Evolutionary conservation across 2,329 filamentous ascomycete species (phyloP), one percentile per base, ranked within the genome.

Genomic region (Dothideomycetidae sp.): DNA sequence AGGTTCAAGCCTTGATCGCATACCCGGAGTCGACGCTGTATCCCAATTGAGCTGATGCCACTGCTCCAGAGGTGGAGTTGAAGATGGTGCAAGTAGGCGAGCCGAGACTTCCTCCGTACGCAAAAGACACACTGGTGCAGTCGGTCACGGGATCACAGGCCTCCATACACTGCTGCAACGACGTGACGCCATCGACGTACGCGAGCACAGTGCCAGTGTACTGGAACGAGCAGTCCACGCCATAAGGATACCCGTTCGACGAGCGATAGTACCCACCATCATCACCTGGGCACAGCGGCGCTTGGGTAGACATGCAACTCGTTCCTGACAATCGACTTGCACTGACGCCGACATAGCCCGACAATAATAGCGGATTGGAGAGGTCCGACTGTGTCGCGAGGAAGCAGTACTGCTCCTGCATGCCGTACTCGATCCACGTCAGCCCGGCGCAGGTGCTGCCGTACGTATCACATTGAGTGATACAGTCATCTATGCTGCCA

Each of bases 401-500:
- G 21, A 16, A 37, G 28, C 34, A 37, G 21, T 26, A 26, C 5
- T n/a, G 12, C 3, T 16, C 17, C 10, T 4, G 11, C n/a, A 28
- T 13, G 2, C 26, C 28, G 11, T 29, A 29, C 26, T 37, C 17
- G 5, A 37, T 16, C 34, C 26, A 37, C 3, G 29, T 26, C 5
- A 16, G 3, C 15, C 19, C 34, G 4, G 29, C 14, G 19, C 34
- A 37, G 26, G 16, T 23, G 12, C 9, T 30, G 21, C 21, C 21
- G 26, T 29, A 30, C 3, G 26, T 11, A 3, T 14, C 5, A 11
- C 34, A 37, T 13, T 15, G 3, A 19, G 29, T 30, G 11, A 37
- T 37, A 11, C 34, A 37, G 17, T 37, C 34, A n/a, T n/a, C n/a
- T 2, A n/a, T 7, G n/a, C n/a, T 37, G n/a, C 17, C 29, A 11